A percentile compares a stretch with the other conserved stretches of the same genome.
These are phyloP conservation scores for Alternaria sp. DNA, from an alignment of 2,329 filamentous ascomycete species.

Conservation along the genomic window DNA sequence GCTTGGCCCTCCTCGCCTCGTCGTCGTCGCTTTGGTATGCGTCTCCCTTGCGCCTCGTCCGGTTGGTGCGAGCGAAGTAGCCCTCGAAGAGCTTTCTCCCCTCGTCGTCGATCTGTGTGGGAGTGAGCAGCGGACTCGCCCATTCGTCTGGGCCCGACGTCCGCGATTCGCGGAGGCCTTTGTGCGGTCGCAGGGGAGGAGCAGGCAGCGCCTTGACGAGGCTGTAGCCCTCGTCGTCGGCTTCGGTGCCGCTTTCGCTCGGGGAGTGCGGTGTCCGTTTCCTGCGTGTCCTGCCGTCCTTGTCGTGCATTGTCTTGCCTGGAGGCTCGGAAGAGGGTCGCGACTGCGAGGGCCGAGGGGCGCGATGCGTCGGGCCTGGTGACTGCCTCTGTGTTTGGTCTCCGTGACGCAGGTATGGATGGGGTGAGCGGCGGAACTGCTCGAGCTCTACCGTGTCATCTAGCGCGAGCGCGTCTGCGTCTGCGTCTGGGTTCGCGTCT, in stretches of 20 bases:
- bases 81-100: conserved; percentile 45
- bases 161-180: conserved; percentile 71
- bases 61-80: conserved; percentile 45
- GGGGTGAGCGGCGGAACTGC: conserved; percentile 47
- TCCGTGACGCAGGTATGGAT: conserved; percentile 46
- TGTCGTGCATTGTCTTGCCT: conserved; percentile 31
- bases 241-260: conserved; percentile 93
- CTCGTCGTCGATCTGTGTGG: conserved; percentile 56
- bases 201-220: conserved; percentile 85
- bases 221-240: conserved; percentile 82
- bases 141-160: conserved; percentile 45
- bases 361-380: conserved; percentile 7
- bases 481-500: conserved; percentile 25
- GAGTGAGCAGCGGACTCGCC: conserved; percentile 52
- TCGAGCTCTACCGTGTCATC: conserved; percentile 40
- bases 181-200: conserved; percentile 73
- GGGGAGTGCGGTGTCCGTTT: conserved; percentile 50
- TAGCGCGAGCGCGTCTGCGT: conserved; percentile 24
- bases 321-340: conserved; percentile 18
- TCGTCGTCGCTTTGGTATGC: conserved; percentile 38
- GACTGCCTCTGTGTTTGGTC: conserved; percentile 31
- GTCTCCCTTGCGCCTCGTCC: conserved; percentile 20
- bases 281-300: conserved; percentile 34
- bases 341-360: conserved; percentile 14
- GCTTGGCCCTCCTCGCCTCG: conserved; percentile 55